A percentile compares a stretch with the other conserved stretches of the same genome.
These are phyloP conservation scores for Parasarocladium wereldwijsianum DNA, from an alignment of 2,329 filamentous ascomycete genomes.

Conservation along the genomic window DNA sequence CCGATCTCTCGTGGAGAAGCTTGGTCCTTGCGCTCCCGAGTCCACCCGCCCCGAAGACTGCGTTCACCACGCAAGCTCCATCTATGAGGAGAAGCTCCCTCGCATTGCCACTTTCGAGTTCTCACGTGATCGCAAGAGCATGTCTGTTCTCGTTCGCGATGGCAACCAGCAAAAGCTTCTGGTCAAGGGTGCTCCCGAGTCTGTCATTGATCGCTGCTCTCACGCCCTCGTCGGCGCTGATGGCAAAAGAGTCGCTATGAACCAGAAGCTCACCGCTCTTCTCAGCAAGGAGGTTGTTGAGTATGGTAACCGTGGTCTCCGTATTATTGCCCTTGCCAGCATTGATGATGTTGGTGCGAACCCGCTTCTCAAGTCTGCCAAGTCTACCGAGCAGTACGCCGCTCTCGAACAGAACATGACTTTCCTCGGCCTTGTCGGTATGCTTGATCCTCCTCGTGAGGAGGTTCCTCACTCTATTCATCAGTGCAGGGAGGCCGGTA, in stretches of 20 bases:
- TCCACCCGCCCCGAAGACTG: slow-evolving; percentile 42
- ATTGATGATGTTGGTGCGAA: slow-evolving; percentile 61
- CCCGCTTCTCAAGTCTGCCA: slow-evolving; percentile 57
- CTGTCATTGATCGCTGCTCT: slow-evolving; percentile 83
- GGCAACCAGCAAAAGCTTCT: slow-evolving; percentile 64
- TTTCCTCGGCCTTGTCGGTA: slow-evolving; percentile 81
- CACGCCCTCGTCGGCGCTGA: slow-evolving; percentile 63
- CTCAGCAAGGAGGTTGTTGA: slow-evolving; percentile 69
- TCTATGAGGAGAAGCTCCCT: slow-evolving; percentile 64
- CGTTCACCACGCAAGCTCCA: slow-evolving; percentile 68
- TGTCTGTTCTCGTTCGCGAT: slow-evolving; percentile 81
- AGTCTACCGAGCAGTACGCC: slow-evolving; percentile 70
- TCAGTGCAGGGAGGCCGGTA: slow-evolving; percentile 85
- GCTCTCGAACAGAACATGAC: slow-evolving; percentile 90
- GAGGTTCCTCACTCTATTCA: slow-evolving; percentile 77
- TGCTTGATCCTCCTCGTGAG: slow-evolving; percentile 90
- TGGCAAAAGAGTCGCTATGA: slow-evolving; percentile 63
- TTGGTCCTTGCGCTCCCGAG: slow-evolving; percentile 61
- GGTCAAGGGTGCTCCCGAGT: slow-evolving; percentile 93
- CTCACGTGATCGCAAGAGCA: slow-evolving; percentile 94
- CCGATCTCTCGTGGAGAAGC: slow-evolving; percentile 82
- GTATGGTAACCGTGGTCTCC: slow-evolving; percentile 84
- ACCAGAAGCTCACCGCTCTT: slow-evolving; percentile 51
- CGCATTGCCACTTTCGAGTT: slow-evolving; percentile 88
- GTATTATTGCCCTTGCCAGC: slow-evolving; percentile 85